These are phyloP conservation scores for Yamadazyma spencermartinsiae DNA, from an alignment of 1,139 yeast genomes.

Conservation along the genomic window DNA sequence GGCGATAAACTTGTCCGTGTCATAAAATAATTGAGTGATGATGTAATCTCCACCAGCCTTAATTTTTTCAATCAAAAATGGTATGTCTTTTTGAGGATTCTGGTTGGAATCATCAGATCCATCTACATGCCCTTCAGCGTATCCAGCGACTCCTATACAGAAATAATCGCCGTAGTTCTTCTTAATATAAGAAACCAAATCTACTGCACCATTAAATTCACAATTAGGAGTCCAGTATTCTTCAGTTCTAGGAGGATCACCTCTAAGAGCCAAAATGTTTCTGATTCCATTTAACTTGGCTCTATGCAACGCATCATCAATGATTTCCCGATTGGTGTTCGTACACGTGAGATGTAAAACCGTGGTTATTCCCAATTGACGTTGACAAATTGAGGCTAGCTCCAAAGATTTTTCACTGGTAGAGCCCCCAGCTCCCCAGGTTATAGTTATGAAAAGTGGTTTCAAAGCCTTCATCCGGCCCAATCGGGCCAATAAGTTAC, in stretches of 20 bases:
- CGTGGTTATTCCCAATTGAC: slow-evolving; percentile 76
- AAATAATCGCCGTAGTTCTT: slow-evolving; percentile 69
- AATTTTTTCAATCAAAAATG: slow-evolving; percentile 60
- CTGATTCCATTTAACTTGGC: slow-evolving; percentile 80
- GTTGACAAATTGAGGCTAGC: slow-evolving; percentile 75
- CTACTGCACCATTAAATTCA: slow-evolving; percentile 74
- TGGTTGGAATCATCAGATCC: slow-evolving; percentile 67
- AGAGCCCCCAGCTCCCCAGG: slow-evolving; percentile 99
- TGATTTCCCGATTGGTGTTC: slow-evolving; percentile 73
- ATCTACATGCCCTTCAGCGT: slow-evolving; percentile 96
- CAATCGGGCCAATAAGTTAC: slow-evolving; percentile 81
- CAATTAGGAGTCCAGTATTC: slow-evolving; percentile 62
- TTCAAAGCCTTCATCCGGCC: slow-evolving; percentile 85
- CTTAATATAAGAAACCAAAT: slow-evolving; percentile 77
- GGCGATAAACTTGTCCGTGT: slow-evolving; percentile 39
- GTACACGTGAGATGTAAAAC: slow-evolving; percentile 96
- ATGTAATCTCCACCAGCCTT: slow-evolving; percentile 50
- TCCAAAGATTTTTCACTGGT: slow-evolving; percentile 86
- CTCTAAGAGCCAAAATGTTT: slow-evolving; percentile 88
- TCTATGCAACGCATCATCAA: slow-evolving; percentile 72
- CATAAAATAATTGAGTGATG: slow-evolving; percentile 47
- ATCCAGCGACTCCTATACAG: slow-evolving; percentile 90
- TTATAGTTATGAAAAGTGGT: slow-evolving; percentile 86
- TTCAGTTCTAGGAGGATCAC: slow-evolving; percentile 91
- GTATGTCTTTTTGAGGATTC: slow-evolving; percentile 63